Base-by-base conservation (phyloP, 2,329 filamentous ascomycete genomes). In the Penicillium digitatum region DNA sequence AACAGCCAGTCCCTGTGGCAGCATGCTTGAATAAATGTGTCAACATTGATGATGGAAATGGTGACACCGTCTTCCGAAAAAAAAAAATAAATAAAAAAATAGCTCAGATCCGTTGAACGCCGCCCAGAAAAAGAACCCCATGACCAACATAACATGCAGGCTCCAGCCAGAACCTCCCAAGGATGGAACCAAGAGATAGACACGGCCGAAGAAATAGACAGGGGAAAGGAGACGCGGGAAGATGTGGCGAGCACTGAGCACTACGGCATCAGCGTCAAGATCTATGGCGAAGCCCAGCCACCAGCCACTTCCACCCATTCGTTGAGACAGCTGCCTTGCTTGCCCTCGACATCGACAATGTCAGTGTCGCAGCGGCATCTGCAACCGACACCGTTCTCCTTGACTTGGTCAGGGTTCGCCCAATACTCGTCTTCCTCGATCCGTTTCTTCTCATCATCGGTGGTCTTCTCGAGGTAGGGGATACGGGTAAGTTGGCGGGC, bases 241-340 rank as follows among this genome's bases (percentile, higher is more conserved):
- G 48, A 61, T 70, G 64, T 61, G 63, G 62, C 62, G 52, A 62
- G 62, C 53, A 63, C 27, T 55, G 47, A 40, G 47, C 47, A 56
- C 52, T 44, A 48, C 43, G 31, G 31, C 35, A 34, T 52, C 35
- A 52, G 50, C 32, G 54, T 50, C 51, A 46, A 55, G 29, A 50
- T 63, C 62, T 75, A 82, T 62, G 82, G 82, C 50, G 81, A 82
- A 55, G 89, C 85, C 90, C 92, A 99, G 56, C 94, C 94, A 65
- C 94, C 94, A 45, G 92, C 93, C 65, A 96, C 91, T 57, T 96
- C 90, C 14, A 99, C 94, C 94, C 94, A 99, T 76, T 99, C 91
- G 10, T 90, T 83, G 54, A 96, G 80, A 76, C 94, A 99, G 64
- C 90, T 96, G 58, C 94, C 94, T 72, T 95, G 89, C 76, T 97